Evolutionary conservation across 2,329 filamentous ascomycete species (phyloP).

Genomic region (Paraphoma sp.): DNA sequence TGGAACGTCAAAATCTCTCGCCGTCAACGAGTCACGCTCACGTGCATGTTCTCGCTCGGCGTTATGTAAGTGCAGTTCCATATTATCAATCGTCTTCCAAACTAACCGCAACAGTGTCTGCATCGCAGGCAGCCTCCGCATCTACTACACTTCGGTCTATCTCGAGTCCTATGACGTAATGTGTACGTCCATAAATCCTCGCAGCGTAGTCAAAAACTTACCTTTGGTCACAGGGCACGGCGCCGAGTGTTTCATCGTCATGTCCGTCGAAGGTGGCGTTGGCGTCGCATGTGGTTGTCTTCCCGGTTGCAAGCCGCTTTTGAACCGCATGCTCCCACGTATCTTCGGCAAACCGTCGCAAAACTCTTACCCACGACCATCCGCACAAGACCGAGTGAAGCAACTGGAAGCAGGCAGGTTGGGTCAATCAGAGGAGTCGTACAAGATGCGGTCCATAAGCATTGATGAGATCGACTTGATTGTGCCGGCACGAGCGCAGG

Average conservation of each 20-base stretch:
- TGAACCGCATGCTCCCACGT: constrained; percentile 32
- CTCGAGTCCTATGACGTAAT: constrained; percentile 34
- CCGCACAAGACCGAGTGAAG: background rate
- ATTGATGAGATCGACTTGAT: background rate
- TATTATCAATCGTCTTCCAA: background rate
- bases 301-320: constrained; percentile 40
- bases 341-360: constrained; percentile 27
- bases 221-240: constrained; percentile 23
- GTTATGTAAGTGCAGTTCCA: constrained; percentile 22
- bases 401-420: background rate
- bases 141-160: constrained; percentile 37
- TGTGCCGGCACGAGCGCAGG: background rate
- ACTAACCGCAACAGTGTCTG: constrained; percentile 36
- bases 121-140: constrained; percentile 36
- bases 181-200: constrained; percentile 19
- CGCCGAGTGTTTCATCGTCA: constrained; percentile 32
- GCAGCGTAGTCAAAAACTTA: background rate
- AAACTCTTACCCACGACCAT: constrained; percentile 9
- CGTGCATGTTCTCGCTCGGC: constrained; percentile 39
- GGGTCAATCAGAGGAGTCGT: background rate
- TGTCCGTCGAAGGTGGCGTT: constrained; percentile 34
- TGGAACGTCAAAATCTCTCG: constrained; percentile 32
- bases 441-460: background rate
- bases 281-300: constrained; percentile 44
- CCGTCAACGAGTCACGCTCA: constrained; percentile 36